phyloP scores from a whole-genome alignment of 331 rosid genomes.

The Spiraea crenata region DNA sequence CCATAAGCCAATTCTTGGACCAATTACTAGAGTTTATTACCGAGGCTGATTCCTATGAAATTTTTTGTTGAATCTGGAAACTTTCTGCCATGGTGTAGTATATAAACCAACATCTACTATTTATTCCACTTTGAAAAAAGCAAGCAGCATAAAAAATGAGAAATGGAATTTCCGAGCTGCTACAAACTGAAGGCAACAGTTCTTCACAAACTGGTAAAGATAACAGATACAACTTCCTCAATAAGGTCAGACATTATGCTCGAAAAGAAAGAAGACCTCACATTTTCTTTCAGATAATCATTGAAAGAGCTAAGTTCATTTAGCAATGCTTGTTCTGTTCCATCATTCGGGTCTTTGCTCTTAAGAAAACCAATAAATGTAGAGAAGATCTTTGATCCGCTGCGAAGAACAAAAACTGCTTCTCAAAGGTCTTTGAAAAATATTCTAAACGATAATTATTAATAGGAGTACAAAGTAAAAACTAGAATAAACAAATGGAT shows the following conservation, averaged over 20 bases:
- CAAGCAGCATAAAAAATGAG: too few species aligned
- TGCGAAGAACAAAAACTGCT: constrained; percentile 32
- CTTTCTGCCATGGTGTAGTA: too few species aligned
- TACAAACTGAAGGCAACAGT: neutral
- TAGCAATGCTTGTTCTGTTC: constrained; percentile 76
- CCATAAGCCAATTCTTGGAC: neutral
- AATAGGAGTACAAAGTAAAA: constrained; percentile 3
- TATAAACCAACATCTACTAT: too few species aligned
- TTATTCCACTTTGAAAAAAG: neutral
- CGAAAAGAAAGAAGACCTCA: constrained; percentile 27
- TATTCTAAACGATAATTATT: neutral
- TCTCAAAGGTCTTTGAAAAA: neutral
- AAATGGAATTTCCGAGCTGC: neutral
- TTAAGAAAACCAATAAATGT: constrained; percentile 88
- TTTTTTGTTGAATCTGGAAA: neutral
- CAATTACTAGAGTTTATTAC: neutral
- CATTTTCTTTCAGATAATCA: constrained; percentile 78
- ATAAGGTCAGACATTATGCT: neutral
- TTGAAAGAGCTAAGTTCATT: constrained; percentile 73
- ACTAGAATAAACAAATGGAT: neutral
- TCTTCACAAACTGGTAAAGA: neutral
- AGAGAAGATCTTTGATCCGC: constrained; percentile 89
- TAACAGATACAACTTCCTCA: too few species aligned
- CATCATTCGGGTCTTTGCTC: constrained; percentile 88
- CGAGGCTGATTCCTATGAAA: too few species aligned